Conservation (phyloP, 768 basidiomycete species). For the Leucocoprinus leucothites region DNA sequence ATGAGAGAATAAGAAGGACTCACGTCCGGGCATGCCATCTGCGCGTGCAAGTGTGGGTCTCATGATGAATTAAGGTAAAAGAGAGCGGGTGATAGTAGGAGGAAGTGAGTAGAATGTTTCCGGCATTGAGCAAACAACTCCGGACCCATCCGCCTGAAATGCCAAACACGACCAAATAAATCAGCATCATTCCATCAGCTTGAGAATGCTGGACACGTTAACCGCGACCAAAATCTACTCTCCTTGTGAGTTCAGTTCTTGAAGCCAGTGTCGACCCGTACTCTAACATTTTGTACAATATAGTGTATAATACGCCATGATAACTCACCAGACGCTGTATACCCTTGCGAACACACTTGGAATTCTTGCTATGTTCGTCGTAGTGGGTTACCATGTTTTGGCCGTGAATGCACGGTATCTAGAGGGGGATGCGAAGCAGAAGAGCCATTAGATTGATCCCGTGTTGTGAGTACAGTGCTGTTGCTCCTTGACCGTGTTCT, state of each 20-base stretch:
- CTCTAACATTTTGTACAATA: not conserved
- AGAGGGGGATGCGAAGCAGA: slow-evolving; percentile 21
- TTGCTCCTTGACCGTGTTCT: not conserved
- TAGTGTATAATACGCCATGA: slow-evolving; percentile 47
- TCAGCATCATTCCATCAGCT: slow-evolving; percentile 10
- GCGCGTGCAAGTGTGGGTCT: slow-evolving; percentile 55
- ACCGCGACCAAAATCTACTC: slow-evolving; percentile 5
- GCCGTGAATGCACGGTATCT: slow-evolving; percentile 69
- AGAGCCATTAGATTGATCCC: not conserved
- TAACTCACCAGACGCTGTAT: slow-evolving; percentile 77
- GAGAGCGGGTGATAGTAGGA: slow-evolving; percentile 13
- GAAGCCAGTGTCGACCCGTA: not conserved
- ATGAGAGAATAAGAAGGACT: no score
- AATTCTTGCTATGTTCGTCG: slow-evolving; percentile 79
- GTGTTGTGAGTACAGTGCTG: not conserved
- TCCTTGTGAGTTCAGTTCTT: not conserved
- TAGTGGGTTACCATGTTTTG: slow-evolving; percentile 88
- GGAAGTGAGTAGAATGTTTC: not conserved
- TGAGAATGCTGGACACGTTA: not conserved
- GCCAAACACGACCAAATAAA: slow-evolving; percentile 26
- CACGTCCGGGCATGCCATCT: slow-evolving; percentile 84
- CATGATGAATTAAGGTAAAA: slow-evolving; percentile 41
- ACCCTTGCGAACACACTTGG: slow-evolving; percentile 82
- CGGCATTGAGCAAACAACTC: slow-evolving; percentile 19
- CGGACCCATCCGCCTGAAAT: slow-evolving; percentile 31